Evolutionary conservation across 2,329 filamentous ascomycete genomes (phyloP), one percentile per base, ranked within the genome.

Genomic region (Epichloe aotearoae): DNA sequence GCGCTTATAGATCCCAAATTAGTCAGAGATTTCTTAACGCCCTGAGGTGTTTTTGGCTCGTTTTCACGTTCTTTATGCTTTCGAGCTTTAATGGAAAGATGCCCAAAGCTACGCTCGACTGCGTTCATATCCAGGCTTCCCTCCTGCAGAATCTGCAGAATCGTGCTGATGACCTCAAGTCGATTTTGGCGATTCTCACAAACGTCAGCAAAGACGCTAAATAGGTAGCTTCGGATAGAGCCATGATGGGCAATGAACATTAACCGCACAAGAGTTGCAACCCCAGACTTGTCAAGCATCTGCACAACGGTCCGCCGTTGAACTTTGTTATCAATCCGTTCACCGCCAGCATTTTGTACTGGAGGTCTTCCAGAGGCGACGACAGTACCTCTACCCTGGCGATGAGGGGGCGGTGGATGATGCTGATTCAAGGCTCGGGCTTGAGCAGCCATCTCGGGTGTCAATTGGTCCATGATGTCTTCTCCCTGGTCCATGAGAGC

Each of bases 161-260:
- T 73, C 23, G 93, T 88, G 66, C 88, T 95, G 61, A 98, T 83
- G 36, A 98, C 88, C 66, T 98, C 93, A 3, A 90, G 82, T 37
- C 93, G 82, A 62, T 93, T 98, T 62, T 96, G 89, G n/a, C 88
- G 84, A 64, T 98, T 98, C 67, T 95, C 86, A 62, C 89, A 97
- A 26, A 97, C 84, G 57, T 95, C 88, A 55, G 88, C 82, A 48
- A 98, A 82, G 49, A 98, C 87, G 50, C 84, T 83, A 63, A 93
- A 91, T 49, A 98, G 75, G 53, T 88, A 86, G 54, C 77, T 81
- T 57, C 89, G 87, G 46, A 93, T 84, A 54, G 87, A 93, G 20
- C 87, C 88, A 56, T 91, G 87, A 57, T 96, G 88, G 46, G 88
- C 86, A 59, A 97, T 89, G 65, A 98, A 98, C 91, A 98, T 96